Conservation (phyloP, 176 grass and related monocot species). For the Calamus simplicifolius region DNA sequence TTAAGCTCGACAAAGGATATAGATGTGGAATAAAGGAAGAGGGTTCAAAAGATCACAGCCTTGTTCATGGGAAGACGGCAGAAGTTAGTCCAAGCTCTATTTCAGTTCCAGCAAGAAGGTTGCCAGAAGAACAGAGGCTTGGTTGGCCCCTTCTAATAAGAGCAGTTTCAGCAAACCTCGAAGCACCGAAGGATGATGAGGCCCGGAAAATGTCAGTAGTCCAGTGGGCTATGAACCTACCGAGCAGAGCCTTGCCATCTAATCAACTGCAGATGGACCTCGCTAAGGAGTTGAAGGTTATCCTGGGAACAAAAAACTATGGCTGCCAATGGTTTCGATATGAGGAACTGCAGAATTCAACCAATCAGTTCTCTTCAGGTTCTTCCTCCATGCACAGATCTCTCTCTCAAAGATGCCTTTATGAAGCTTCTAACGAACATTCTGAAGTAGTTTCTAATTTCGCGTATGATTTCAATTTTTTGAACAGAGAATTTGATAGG, state of each 20-base stretch:
- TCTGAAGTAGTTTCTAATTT: not conserved
- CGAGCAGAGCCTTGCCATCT: slow-evolving; percentile 31
- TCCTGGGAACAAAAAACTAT: slow-evolving; percentile 31
- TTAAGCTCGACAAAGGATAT: slow-evolving; percentile 11
- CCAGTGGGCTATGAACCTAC: slow-evolving; percentile 95
- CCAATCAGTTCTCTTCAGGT: slow-evolving; percentile 87
- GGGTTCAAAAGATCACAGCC: not conserved
- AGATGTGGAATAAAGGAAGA: not conserved
- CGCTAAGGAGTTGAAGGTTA: slow-evolving; percentile 34
- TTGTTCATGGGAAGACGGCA: too few relatives aligned
- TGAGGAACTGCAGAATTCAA: slow-evolving; percentile 68
- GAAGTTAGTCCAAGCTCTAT: slow-evolving; percentile 10
- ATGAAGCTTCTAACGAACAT: too few relatives aligned
- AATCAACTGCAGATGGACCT: slow-evolving; percentile 24
- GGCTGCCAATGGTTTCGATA: slow-evolving; percentile 80
- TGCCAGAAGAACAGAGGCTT: slow-evolving; percentile 45
- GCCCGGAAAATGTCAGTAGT: slow-evolving; percentile 74
- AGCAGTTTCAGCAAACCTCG: not conserved
- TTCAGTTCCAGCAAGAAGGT: slow-evolving; percentile 13
- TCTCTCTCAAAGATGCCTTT: too few relatives aligned
- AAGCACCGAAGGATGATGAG: slow-evolving; percentile 14
- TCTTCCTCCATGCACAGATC: not conserved
- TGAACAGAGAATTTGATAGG: slow-evolving; percentile 69
- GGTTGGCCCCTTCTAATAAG: slow-evolving; percentile 84
- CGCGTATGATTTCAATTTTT: not conserved